These are phyloP conservation scores for Neovahlkampfia damariscottae DNA, from an alignment of 78 protist genomes.

Conservation along the genomic window DNA sequence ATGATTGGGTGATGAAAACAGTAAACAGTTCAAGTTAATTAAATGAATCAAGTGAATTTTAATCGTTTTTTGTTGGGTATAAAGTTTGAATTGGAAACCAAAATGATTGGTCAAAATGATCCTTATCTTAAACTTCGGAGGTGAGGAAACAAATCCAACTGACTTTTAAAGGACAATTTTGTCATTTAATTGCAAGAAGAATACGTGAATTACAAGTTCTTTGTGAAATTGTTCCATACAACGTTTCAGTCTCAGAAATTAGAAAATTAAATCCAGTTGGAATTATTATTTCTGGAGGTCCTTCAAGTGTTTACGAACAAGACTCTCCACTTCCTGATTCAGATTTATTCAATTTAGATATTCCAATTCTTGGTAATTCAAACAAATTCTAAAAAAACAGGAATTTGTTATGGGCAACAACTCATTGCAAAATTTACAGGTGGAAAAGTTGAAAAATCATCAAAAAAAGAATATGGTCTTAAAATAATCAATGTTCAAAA, in stretches of 20 bases:
- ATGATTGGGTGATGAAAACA: too few relatives aligned
- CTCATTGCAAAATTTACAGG: constrained; percentile 45
- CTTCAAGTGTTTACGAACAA: constrained; percentile 51
- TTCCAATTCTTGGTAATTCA: too few relatives aligned
- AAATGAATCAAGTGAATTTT: too few relatives aligned
- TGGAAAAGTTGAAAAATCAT: constrained; percentile 62
- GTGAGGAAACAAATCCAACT: too few relatives aligned
- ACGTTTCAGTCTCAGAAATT: constrained; percentile 16
- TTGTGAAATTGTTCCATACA: constrained; percentile 61
- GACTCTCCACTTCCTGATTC: constrained; percentile 64
- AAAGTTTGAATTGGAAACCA: too few relatives aligned
- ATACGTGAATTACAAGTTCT: constrained; percentile 79
- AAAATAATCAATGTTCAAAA: constrained; percentile 3
- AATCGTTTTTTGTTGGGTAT: too few relatives aligned
- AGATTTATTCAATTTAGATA: too few relatives aligned
- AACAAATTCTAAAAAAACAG: constrained; percentile 77
- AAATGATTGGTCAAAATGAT: too few relatives aligned
- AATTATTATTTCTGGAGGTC: constrained; percentile 84
- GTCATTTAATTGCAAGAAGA: constrained; percentile 81
- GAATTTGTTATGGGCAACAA: constrained; percentile 96
- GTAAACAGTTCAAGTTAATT: too few relatives aligned
- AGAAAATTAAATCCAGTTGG: constrained; percentile 3
- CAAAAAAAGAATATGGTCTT: constrained; percentile 75
- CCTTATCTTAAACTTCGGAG: too few relatives aligned
- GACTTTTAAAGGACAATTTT: constrained; percentile 73